Percentiles rank a stretch among this genome's conserved stretches.
Evolutionary conservation across 2,329 filamentous ascomycete species (phyloP).

Genomic region (Mollisiaceae sp.): DNA sequence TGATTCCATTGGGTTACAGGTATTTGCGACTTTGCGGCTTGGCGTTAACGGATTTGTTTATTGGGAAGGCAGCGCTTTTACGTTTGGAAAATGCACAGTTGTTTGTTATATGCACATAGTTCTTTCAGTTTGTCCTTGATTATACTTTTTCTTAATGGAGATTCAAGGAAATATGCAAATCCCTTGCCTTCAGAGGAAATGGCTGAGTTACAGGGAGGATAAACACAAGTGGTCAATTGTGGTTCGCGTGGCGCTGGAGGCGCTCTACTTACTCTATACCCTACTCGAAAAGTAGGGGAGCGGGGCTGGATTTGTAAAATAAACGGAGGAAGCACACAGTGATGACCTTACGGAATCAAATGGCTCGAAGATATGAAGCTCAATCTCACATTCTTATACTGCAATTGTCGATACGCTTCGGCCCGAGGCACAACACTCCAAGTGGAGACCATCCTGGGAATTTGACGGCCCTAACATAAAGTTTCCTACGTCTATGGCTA

Average conservation of each 20-base stretch:
- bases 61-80: conserved; percentile 4
- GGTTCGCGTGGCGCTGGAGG: conserved; percentile 5
- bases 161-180: not conserved
- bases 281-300: not conserved
- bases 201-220: not conserved
- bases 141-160: not conserved
- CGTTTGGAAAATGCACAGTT: not conserved
- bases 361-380: not conserved
- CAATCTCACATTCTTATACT: not conserved
- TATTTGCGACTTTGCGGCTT: conserved; percentile 2
- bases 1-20: not conserved
- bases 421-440: not conserved
- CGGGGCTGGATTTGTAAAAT: not conserved
- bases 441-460: not conserved
- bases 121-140: not conserved
- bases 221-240: no score
- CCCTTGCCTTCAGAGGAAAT: not conserved
- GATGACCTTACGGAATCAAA: conserved; percentile 6
- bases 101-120: conserved; percentile 10
- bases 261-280: conserved; percentile 8
- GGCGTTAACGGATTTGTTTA: not conserved
- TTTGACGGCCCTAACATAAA: not conserved
- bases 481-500: not conserved
- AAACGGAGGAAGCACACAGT: not conserved
- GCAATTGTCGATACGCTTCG: not conserved